Conservation (phyloP, 768 basidiomycete genomes). For the Psilocybe subaeruginosa region DNA sequence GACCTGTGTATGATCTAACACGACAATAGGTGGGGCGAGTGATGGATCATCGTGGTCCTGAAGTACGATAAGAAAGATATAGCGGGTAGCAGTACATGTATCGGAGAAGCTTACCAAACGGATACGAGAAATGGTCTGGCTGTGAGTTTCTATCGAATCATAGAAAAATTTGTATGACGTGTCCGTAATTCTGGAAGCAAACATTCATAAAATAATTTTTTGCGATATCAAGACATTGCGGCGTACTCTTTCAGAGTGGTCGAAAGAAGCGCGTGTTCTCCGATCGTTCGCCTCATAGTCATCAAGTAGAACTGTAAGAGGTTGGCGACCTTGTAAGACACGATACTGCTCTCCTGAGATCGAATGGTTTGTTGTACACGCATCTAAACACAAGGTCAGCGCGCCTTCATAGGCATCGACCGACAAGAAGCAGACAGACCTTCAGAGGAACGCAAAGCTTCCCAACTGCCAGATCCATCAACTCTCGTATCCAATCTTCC, state of each 20-base stretch:
- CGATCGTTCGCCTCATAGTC: constrained; percentile 93
- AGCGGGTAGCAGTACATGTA: neutral
- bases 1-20: constrained; percentile 83
- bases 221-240: neutral
- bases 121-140: constrained; percentile 61
- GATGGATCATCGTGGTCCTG: constrained; percentile 74
- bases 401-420: neutral
- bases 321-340: constrained; percentile 91
- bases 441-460: constrained; percentile 89
- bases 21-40: constrained; percentile 70
- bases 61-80: constrained; percentile 15
- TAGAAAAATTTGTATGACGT: constrained; percentile 85
- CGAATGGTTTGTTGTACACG: constrained; percentile 93
- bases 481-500: constrained; percentile 77
- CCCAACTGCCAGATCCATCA: constrained; percentile 82
- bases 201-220: neutral
- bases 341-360: constrained; percentile 91
- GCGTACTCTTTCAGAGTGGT: constrained; percentile 79
- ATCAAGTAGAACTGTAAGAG: constrained; percentile 93
- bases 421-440: constrained; percentile 41
- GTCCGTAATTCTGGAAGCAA: constrained; percentile 66
- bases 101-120: constrained; percentile 46
- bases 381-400: constrained; percentile 45
- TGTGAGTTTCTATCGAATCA: constrained; percentile 85
- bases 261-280: constrained; percentile 78